A percentile compares a stretch with the other conserved stretches of the same genome.
phyloP scores from a whole-genome alignment of 331 rosid genomes.

The Acacia concinna region DNA sequence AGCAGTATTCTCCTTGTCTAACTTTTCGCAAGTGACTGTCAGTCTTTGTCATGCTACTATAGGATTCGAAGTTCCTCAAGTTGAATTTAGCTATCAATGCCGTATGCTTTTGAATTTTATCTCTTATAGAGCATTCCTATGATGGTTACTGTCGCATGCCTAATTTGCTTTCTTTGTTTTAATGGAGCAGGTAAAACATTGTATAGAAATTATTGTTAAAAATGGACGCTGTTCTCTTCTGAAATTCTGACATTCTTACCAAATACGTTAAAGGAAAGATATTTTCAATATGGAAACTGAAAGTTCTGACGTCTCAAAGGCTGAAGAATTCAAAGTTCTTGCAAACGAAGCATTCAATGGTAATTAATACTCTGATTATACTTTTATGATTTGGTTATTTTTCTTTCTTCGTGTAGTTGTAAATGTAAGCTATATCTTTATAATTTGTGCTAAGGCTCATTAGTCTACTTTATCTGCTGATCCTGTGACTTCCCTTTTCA shows the following conservation, averaged over 20 bases:
- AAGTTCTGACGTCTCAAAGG: constrained; percentile 51
- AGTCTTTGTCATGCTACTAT: background rate
- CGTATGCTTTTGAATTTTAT: background rate
- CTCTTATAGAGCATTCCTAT: background rate
- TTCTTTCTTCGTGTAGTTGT: constrained; percentile 10
- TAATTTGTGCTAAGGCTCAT: background rate
- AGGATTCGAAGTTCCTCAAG: background rate
- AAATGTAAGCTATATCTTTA: constrained; percentile 8
- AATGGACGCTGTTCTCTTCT: constrained; percentile 41
- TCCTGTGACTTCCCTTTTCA: constrained; percentile 43
- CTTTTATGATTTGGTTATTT: constrained; percentile 9
- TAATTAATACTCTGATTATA: constrained; percentile 33
- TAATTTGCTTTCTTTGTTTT: constrained; percentile 19
- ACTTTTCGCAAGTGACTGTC: background rate
- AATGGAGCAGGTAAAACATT: constrained; percentile 31
- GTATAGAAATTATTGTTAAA: constrained; percentile 18
- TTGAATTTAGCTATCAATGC: background rate
- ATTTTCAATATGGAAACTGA: constrained; percentile 64
- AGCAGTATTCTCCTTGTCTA: background rate
- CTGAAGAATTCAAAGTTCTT: constrained; percentile 79
- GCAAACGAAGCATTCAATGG: constrained; percentile 96
- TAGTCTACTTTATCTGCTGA: background rate
- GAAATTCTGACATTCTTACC: constrained; percentile 31
- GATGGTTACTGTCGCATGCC: background rate
- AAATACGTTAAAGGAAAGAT: constrained; percentile 32